phyloP scores from a whole-genome alignment of 2,329 filamentous ascomycete genomes.

The Aspergillus tamarii region DNA sequence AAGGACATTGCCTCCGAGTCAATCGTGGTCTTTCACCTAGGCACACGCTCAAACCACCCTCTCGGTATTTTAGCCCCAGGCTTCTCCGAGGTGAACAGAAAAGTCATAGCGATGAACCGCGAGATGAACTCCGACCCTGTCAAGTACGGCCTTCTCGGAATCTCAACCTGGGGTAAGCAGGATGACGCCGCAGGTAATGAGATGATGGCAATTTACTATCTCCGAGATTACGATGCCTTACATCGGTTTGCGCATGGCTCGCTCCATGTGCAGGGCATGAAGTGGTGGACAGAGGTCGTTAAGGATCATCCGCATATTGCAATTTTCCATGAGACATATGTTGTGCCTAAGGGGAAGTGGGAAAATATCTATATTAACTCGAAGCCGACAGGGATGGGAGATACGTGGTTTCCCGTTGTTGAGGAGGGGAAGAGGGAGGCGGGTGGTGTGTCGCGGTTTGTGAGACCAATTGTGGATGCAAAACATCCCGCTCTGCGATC shows the following conservation, averaged over 20 bases:
- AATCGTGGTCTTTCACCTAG: slow-evolving; percentile 45
- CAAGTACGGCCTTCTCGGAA: slow-evolving; percentile 15
- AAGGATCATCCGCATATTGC: slow-evolving; percentile 43
- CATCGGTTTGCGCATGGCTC: slow-evolving; percentile 48
- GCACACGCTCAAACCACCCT: slow-evolving; percentile 40
- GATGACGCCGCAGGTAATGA: slow-evolving; percentile 40
- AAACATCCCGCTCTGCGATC: slow-evolving; percentile 7
- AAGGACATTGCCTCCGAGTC: slow-evolving; percentile 48
- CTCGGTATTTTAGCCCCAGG: slow-evolving; percentile 48
- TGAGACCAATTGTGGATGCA: slow-evolving; percentile 11
- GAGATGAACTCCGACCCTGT: slow-evolving; percentile 5
- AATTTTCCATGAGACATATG: slow-evolving; percentile 53
- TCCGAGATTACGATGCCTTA: slow-evolving; percentile 45
- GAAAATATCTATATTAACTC: slow-evolving; percentile 50
- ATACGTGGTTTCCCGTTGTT: slow-evolving; percentile 12
- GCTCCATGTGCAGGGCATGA: slow-evolving; percentile 46
- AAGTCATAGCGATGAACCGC: slow-evolving; percentile 38
- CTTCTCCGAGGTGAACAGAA: slow-evolving; percentile 31
- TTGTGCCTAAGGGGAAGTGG: slow-evolving; percentile 42
- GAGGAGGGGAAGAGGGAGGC: background rate
- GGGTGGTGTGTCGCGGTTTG: background rate
- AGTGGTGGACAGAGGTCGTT: slow-evolving; percentile 46
- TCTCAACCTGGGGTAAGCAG: slow-evolving; percentile 34
- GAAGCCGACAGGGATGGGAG: slow-evolving; percentile 38
- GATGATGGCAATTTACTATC: slow-evolving; percentile 45